These are phyloP conservation scores for Candida arabinofermentans DNA, from an alignment of 805 yeast genomes.

Conservation along the genomic window DNA sequence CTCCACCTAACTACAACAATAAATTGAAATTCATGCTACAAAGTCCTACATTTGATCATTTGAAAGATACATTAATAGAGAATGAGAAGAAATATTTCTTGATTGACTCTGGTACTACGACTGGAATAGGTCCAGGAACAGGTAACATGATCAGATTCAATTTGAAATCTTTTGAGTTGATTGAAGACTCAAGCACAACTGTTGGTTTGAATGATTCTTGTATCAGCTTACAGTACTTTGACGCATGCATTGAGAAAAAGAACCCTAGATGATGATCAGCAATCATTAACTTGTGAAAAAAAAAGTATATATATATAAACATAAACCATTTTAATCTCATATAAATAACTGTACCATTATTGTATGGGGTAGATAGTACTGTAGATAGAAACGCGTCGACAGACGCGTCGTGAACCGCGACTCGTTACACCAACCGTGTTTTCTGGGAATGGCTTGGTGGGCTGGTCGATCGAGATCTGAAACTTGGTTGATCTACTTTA, in stretches of 20 bases:
- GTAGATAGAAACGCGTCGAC: no score
- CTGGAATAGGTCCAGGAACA: constrained; percentile 4
- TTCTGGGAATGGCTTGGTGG: no score
- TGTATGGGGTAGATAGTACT: no score
- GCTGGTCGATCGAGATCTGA: no score
- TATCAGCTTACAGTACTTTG: constrained; percentile 50
- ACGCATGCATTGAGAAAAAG: constrained; percentile 43
- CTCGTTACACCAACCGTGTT: no score
- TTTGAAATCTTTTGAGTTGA: constrained; percentile 49
- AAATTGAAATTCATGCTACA: constrained; percentile 25
- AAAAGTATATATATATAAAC: neutral
- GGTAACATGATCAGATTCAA: constrained; percentile 33
- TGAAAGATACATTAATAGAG: constrained; percentile 24
- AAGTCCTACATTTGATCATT: constrained; percentile 18
- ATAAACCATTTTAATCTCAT: no score
- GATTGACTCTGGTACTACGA: constrained; percentile 15
- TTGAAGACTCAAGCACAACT: constrained; percentile 52
- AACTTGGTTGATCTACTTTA: no score
- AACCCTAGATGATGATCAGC: constrained; percentile 34
- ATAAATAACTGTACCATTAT: no score
- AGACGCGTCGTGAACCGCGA: no score
- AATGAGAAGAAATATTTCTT: constrained; percentile 15
- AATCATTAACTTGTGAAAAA: neutral
- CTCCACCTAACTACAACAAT: constrained; percentile 31
- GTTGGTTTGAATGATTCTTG: constrained; percentile 50